Evolutionary conservation across 2,329 filamentous ascomycete genomes (phyloP).

Genomic region (Trichoderma brevicompactum): DNA sequence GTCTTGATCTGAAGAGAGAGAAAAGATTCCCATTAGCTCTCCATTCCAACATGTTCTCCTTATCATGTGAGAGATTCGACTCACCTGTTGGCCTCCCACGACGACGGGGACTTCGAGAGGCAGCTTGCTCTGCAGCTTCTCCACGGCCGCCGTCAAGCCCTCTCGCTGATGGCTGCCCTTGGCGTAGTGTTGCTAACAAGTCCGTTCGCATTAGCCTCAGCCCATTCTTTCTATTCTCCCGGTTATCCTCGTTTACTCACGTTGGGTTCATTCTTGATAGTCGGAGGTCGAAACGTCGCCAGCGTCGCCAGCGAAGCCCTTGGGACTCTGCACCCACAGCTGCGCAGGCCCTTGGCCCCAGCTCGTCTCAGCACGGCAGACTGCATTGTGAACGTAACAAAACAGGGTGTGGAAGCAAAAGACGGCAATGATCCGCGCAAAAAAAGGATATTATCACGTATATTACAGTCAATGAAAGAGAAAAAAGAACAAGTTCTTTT

Average conservation of each 20-base stretch:
- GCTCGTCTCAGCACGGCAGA: conserved; percentile 43
- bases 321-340: conserved; percentile 38
- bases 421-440: neutral
- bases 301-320: conserved; percentile 58
- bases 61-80: conserved; percentile 32
- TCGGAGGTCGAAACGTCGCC: conserved; percentile 85
- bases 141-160: conserved; percentile 74
- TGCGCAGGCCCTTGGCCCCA: conserved; percentile 40
- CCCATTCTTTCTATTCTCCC: neutral
- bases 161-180: conserved; percentile 81
- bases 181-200: conserved; percentile 78
- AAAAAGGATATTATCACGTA: neutral
- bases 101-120: conserved; percentile 81
- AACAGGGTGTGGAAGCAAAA: neutral
- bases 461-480: too few relatives aligned
- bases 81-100: conserved; percentile 79
- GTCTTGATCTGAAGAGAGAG: conserved; percentile 63
- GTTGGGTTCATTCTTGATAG: conserved; percentile 92
- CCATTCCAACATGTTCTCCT: neutral
- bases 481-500: neutral
- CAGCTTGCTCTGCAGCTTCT: conserved; percentile 67
- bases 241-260: conserved; percentile 57
- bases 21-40: neutral
- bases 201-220: neutral
- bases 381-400: conserved; percentile 38